phyloP scores from a whole-genome alignment of 2,329 filamentous ascomycete species.

The Fusarium torreyae region DNA sequence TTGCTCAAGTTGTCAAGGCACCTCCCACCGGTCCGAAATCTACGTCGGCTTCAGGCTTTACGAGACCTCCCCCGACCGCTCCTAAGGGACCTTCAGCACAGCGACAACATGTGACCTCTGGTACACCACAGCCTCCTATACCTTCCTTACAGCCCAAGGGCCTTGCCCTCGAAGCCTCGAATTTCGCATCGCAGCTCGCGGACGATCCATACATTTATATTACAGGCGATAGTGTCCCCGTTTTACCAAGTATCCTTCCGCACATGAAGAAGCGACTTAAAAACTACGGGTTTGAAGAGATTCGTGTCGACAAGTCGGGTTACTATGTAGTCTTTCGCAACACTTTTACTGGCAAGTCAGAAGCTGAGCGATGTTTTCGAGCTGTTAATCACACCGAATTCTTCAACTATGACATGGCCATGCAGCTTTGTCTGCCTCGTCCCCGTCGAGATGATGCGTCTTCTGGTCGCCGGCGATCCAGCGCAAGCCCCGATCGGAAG shows the following conservation, averaged over 20 bases:
- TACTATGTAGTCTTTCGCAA: slow-evolving; percentile 95
- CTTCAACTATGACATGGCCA: slow-evolving; percentile 92
- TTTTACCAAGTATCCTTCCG: slow-evolving; percentile 85
- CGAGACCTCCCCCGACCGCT: slow-evolving; percentile 80
- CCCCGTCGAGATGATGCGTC: slow-evolving; percentile 44
- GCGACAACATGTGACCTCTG: slow-evolving; percentile 55
- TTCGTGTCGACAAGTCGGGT: slow-evolving; percentile 86
- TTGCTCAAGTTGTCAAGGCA: slow-evolving; percentile 53
- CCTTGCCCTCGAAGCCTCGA: slow-evolving; percentile 74
- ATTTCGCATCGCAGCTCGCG: slow-evolving; percentile 78
- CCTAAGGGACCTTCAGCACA: slow-evolving; percentile 85
- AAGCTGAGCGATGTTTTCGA: slow-evolving; percentile 84
- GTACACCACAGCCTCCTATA: slow-evolving; percentile 53
- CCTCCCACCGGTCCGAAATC: slow-evolving; percentile 59
- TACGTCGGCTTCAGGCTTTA: slow-evolving; percentile 49
- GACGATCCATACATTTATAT: slow-evolving; percentile 93
- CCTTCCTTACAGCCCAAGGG: slow-evolving; percentile 44
- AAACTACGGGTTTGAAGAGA: slow-evolving; percentile 83
- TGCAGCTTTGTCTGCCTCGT: slow-evolving; percentile 76
- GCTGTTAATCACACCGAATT: slow-evolving; percentile 85
- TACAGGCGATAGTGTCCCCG: slow-evolving; percentile 87
- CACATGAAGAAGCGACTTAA: slow-evolving; percentile 94
- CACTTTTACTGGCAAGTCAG: slow-evolving; percentile 80
- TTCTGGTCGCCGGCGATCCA: slow-evolving; percentile 53
- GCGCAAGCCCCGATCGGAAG: slow-evolving; percentile 55